Evolutionary conservation across 1,284 basidiomycete species (phyloP).

Genomic region (Sporisorium reilianum): DNA sequence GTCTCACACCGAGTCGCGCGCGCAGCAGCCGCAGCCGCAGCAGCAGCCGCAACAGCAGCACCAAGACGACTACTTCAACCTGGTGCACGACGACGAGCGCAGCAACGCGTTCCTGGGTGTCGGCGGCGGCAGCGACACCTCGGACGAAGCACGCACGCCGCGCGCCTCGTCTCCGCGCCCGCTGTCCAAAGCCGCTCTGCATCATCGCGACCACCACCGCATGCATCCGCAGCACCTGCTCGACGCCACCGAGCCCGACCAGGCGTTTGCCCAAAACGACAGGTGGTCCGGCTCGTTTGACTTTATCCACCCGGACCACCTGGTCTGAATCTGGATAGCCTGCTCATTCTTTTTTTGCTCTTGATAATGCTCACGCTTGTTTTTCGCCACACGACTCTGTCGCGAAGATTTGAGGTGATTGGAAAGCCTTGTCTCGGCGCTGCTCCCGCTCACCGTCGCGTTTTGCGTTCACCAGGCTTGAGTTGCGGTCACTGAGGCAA

Average conservation of each 20-base stretch:
- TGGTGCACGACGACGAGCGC: slow-evolving; percentile 29
- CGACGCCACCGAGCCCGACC: neutral
- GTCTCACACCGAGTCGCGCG: neutral
- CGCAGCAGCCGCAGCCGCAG: neutral
- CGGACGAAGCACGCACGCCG: slow-evolving; percentile 48
- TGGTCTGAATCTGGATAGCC: slow-evolving; percentile 7
- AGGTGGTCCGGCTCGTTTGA: slow-evolving; percentile 24
- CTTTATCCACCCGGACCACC: slow-evolving; percentile 52
- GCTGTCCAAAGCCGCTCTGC: slow-evolving; percentile 17
- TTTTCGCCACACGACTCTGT: no score
- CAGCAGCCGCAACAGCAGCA: neutral
- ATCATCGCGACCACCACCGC: slow-evolving; percentile 8
- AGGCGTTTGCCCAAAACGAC: neutral
- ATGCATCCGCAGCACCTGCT: slow-evolving; percentile 5
- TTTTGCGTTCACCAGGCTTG: no score
- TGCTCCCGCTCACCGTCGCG: no score
- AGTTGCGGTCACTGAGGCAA: no score
- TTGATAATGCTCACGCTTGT: slow-evolving; percentile 4
- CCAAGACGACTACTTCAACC: slow-evolving; percentile 45
- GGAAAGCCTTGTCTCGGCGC: no score
- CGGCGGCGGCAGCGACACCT: slow-evolving; percentile 36
- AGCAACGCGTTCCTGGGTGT: slow-evolving; percentile 1
- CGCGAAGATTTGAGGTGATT: no score
- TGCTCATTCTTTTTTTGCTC: neutral
- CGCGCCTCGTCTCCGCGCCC: slow-evolving; percentile 41